Evolutionary conservation across 75 land plant species (phyloP), one percentile per base, ranked within the genome.

Genomic region (Gnetum montanum): DNA sequence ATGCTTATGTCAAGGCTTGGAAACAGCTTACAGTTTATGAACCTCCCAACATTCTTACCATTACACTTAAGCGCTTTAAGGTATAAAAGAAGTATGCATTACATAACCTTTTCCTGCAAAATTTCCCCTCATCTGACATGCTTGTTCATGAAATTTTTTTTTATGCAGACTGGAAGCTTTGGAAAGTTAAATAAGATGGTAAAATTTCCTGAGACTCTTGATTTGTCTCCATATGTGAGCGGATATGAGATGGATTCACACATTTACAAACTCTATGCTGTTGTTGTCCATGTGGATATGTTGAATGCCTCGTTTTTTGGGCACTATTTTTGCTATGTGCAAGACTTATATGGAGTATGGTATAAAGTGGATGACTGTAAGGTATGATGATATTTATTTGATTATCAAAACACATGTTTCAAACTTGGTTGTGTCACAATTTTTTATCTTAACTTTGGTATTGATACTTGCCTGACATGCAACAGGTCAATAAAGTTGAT

Each of bases 261-360:
- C 49, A 19, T 69, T 6, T 93, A 93, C 70, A 72, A 61, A 56
- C 82, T 93, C 5, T 93, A 85, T 75, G 98, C 82, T 29, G 98
- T 93, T 52, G 86, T 93, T 61, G 98, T 93, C 5, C 98, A 93
- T 70, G 58, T 93, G 30, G 98, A 89, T 64, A 89, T 82, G 87
- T 66, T 85, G 1, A 93, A 93, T 79, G 90, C 98, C 46, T 93
- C 98, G 33, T 89, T 69, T 70, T 93, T 85, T 72, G 98, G 98
- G 31, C 98, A 93, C 48, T 93, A 93, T 31, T 74, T 89, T 25
- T 93, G 98, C 61, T 93, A 85, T 57, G 69, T 71, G 5, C 81
- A 82, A 54, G 90, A 85, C 49, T 66, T 79, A 24, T 6, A 57
- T 18, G 96, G 96, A 33, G 26, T 44, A 27, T 93, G 98, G 98